Evolutionary conservation across 2,329 filamentous ascomycete species (phyloP), one percentile per base, ranked within the genome.

Genomic region (Aspergillus sp.): DNA sequence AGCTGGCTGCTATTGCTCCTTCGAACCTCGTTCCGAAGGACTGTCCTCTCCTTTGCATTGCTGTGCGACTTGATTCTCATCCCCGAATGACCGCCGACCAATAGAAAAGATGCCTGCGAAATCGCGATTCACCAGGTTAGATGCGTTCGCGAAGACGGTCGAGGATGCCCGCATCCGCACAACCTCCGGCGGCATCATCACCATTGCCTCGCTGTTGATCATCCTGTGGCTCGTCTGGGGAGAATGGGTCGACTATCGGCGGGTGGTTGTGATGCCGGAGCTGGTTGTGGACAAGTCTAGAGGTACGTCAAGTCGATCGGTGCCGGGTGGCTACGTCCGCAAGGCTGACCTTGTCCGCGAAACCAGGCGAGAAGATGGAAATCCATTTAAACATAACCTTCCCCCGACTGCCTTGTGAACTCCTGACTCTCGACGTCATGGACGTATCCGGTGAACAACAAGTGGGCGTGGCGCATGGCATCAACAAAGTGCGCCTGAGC

Each of bases 61-160:
- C 38, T 19, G 23, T 43, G 40, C 56, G 47, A 45, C 46, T 45
- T 38, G 4, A 52, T 51, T 48, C 25, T 34, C n/a, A 11, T 10
- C 49, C 50, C 54, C 52, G 53, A 62, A 70, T 69, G 66, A 58
- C 65, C 59, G 56, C 58, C 64, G 56, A 59, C 13, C 21, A 49
- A 57, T 60, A 56, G 52, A 59, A 58, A 63, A 60, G 40, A 97
- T 97, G 94, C 81, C 92, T 61, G 78, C 87, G 68, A 96, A 96
- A 80, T 96, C 91, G 64, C 87, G 94, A 73, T 97, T 99, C 71
- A 96, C 89, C 55, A 88, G 88, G 83, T 89, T 99, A 59, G 94
- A 99, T 76, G 94, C 94, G 81, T 99, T 99, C 73, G 96, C 93
- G 47, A 99, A 99, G 78, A 99, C 94, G 11, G 94, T 99, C 64